Percentiles rank a stretch among this genome's conserved stretches.
Evolutionary conservation across 495 filamentous ascomycete species (phyloP).

Genomic region (Aspergillus haitiensis): DNA sequence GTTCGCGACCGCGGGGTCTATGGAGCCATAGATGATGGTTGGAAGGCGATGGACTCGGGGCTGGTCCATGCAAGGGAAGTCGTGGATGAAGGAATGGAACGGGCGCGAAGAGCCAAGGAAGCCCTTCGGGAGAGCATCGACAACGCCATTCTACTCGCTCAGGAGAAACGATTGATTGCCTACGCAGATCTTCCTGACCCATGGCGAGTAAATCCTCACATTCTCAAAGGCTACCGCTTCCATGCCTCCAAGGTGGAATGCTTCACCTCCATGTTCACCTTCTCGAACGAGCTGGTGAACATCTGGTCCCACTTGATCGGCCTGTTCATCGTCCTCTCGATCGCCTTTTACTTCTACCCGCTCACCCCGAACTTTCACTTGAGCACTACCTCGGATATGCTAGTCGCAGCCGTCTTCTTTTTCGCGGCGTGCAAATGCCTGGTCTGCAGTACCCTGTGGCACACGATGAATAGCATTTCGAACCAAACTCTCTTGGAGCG

Average conservation of each 20-base stretch:
- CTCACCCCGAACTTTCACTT: constrained; percentile 77
- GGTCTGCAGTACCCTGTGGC: constrained; percentile 93
- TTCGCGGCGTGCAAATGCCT: constrained; percentile 95
- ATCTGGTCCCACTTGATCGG: constrained; percentile 96
- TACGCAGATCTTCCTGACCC: constrained; percentile 90
- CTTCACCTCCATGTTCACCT: constrained; percentile 73
- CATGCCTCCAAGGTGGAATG: constrained; percentile 84
- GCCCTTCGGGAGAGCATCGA: constrained; percentile 77
- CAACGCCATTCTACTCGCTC: constrained; percentile 71
- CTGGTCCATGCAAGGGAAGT: constrained; percentile 73
- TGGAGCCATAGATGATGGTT: constrained; percentile 64
- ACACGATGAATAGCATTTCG: constrained; percentile 95
- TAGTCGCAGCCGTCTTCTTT: constrained; percentile 93
- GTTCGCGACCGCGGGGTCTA: constrained; percentile 62
- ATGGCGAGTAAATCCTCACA: constrained; percentile 95
- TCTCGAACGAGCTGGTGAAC: constrained; percentile 93
- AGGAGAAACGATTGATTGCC: constrained; percentile 77
- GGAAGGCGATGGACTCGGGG: constrained; percentile 70
- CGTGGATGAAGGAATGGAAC: constrained; percentile 81
- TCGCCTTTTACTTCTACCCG: constrained; percentile 98
- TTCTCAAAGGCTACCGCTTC: constrained; percentile 89
- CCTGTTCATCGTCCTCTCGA: constrained; percentile 77
- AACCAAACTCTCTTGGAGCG: constrained; percentile 86
- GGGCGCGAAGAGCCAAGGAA: constrained; percentile 74
- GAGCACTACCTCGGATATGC: constrained; percentile 82